Evolutionary conservation across 2,329 filamentous ascomycete genomes (phyloP), one percentile per base, ranked within the genome.

Genomic region (Paecilomyces dactylethromorphus): DNA sequence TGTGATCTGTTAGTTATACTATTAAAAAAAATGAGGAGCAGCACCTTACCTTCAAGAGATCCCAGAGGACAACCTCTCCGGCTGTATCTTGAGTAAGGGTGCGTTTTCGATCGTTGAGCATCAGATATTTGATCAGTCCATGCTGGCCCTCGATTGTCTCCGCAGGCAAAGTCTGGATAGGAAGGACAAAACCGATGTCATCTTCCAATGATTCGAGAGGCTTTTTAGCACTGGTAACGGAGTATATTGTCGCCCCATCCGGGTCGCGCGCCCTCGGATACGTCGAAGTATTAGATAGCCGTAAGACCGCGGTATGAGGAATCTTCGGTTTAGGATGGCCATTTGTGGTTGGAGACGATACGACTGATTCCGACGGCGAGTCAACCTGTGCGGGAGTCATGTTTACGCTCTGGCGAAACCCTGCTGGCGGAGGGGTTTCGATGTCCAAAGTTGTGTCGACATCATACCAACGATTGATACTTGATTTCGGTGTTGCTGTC

Each of bases 111-210:
- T 99, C 93, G 73, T 96, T 97, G 61, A 99, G 81, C 65, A 97
- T 82, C 67, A 89, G 87, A 73, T 97, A 90, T 74, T 97, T 99
- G 61, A 97, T 91, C 56, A 99, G 78, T 10, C 94, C 94, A 75
- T 96, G 93, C 68, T 97, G 92, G 1, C 94, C 94, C 74, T 97
- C 92, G 54, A 99, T 94, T 0, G 89, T 91, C 71, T 93, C 90
- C 63, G 87, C 85, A 1, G 89, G 88, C 57, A 87, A 72, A 56
- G 85, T 79, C 66, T 89, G 83, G 55, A 91, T 82, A 1, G 90
- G 89, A 56, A 88, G 78, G 12, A 82, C 79, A 2, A 79, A 66
- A 15, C 76, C 78, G 67, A 76, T 69, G 51, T 81, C 79, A 52
- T 80, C 71, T 31, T 81, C 74, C 21, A 83, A 67, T 8, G 75